Evolutionary conservation across 345 rosid species (phyloP), one percentile per base, ranked within the genome.

Genomic region (Populus ilicifolia): DNA sequence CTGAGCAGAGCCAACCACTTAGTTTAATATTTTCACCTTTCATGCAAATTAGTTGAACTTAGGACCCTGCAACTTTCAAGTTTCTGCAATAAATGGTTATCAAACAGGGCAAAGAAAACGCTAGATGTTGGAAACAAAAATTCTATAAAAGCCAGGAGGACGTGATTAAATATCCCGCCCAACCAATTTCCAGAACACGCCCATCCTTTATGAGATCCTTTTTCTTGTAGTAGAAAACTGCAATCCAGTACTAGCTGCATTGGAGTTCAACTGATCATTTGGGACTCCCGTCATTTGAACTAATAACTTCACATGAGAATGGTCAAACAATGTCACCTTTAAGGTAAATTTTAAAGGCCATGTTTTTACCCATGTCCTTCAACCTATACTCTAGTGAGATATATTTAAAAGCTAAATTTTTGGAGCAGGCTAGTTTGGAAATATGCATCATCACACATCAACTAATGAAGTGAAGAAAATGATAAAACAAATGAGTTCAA

Each of bases 401-500:
- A 18, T 27, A n/a, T 13, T 56, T 13, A 14, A 9, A 30, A 29
- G 54, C 73, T 67, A 33, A 78, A 64, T 52, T 50, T 48, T 10
- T 41, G 3, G 46, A 48, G 30, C 16, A 48, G 59, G 9, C 67
- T 61, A n/a, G 67, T 17, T 61, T 38, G 38, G 69, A 64, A 48
- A 35, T 30, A 29, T 5, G 3, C 14, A 13, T 39, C 33, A 43
- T 71, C 14, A 30, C 2, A 2, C 11, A 52, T 10, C 30, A 54
- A 30, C 6, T 2, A 50, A 52, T 10, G 5, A 54, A 8, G 52
- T 30, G 36, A 56, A 21, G 62, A 65, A 62, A 25, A 43, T 62
- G 27, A 29, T 17, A 62, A 18, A 16, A 2, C 18, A 48, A 71
- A 85, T 69, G 61, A 78, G 48, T 70, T 66, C 44, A 46, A 81